Evolutionary conservation across 257 asterid species (phyloP), one percentile per base, ranked within the genome.

Genomic region (Solanum piurae): DNA sequence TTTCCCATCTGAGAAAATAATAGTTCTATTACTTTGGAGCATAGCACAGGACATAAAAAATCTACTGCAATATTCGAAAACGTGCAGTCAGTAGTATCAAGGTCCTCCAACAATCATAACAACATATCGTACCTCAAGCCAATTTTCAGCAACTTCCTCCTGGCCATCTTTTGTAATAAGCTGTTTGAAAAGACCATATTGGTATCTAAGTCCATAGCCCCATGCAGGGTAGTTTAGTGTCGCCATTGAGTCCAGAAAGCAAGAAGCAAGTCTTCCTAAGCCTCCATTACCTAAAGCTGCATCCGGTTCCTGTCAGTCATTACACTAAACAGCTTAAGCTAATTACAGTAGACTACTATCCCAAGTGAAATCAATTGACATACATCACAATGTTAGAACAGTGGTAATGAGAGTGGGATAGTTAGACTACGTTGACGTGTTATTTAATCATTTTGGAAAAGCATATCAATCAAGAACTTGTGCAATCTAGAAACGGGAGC

Each of bases 241-340:
- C 42, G 98, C 98, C 92, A 95, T 77, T 72, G 98, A 95, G 89
- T 95, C 98, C 76, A 95, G 95, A 88, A 95, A 95, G 92, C 98
- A 95, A 86, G 98, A 95, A 89, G 98, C 98, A 83, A 95, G 98
- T 88, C 98, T 91, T 38, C 98, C 98, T 85, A 95, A 90, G 9
- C 98, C 98, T 84, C 98, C 98, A 90, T 95, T 95, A 77, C 98
- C 98, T 86, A 95, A 96, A 90, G 98, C 98, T 66, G 98, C 98
- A 91, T 95, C 98, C 69, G 93, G 96, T 89, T 95, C 98, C 98
- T 95, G 93, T 49, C 29, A 87, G 77, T 42, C 86, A 27, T 83
- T 34, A 69, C 38, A 46, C 6, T 34, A 33, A 44, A 62, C 42
- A 80, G 42, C 85, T 80, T 80, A 46, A 46, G 66, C 27, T 80